Percentiles rank a stretch among this genome's conserved stretches.
Evolutionary conservation across 2,329 filamentous ascomycete species (phyloP).

Genomic region (Lecanoromycetidae sp.): DNA sequence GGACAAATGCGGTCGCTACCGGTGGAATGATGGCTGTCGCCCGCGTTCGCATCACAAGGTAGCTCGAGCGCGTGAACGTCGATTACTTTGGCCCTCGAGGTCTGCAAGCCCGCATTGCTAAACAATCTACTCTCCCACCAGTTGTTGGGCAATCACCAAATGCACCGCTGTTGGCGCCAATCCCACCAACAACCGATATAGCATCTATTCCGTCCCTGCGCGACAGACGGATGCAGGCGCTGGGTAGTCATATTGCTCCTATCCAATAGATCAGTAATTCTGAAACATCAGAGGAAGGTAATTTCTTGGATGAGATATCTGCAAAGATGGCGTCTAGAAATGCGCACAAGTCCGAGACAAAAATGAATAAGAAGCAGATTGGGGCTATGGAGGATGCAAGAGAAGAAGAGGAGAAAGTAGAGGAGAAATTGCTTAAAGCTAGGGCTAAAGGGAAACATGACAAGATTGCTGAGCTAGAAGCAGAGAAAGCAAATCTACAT

Average conservation of each 20-base stretch:
- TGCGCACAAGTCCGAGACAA: neutral
- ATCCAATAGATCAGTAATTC: neutral
- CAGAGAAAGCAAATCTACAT: too few relatives aligned
- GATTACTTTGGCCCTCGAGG: neutral
- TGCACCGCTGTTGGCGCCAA: neutral
- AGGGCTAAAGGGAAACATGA: neutral
- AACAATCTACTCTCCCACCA: neutral
- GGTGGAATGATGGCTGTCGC: neutral
- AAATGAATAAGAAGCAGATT: neutral
- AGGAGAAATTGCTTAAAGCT: neutral
- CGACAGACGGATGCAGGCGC: neutral
- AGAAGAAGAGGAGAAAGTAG: neutral
- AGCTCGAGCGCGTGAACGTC: neutral
- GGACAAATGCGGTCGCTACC: neutral
- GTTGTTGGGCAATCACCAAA: neutral
- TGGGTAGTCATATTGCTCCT: neutral
- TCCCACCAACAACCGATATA: neutral
- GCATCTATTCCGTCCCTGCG: neutral
- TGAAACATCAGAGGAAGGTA: neutral
- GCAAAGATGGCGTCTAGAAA: neutral
- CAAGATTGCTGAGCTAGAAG: neutral
- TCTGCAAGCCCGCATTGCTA: neutral
- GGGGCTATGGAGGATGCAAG: neutral
- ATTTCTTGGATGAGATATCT: neutral
- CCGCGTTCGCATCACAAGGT: neutral